These are phyloP conservation scores for Anthoceros angustus DNA, from an alignment of 225 moss, liverwort and hornwort species.

Conservation along the genomic window DNA sequence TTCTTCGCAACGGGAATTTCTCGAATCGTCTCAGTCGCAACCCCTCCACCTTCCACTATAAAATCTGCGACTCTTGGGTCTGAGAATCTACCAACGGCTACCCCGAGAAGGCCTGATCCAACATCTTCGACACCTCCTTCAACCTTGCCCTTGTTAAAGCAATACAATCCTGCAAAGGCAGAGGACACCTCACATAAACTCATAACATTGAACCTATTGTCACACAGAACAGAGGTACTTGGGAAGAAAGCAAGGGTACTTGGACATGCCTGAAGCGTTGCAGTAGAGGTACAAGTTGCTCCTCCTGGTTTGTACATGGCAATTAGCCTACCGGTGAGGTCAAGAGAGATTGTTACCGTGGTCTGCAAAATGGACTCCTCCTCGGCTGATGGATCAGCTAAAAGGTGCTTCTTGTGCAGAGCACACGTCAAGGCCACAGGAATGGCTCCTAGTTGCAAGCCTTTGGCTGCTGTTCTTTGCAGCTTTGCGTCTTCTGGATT, in stretches of 20 bases:
- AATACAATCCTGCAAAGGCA: constrained; percentile 53
- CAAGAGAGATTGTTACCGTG: constrained; percentile 46
- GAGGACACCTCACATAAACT: background rate
- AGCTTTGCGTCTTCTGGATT: constrained; percentile 9
- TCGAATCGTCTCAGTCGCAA: background rate
- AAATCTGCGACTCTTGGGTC: background rate
- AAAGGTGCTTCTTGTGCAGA: constrained; percentile 48
- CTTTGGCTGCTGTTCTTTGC: constrained; percentile 27
- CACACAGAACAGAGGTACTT: background rate
- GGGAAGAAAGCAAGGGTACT: background rate
- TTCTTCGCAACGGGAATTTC: background rate
- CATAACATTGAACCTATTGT: background rate
- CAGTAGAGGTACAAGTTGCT: constrained; percentile 41
- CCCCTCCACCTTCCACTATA: background rate
- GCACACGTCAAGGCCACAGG: constrained; percentile 73
- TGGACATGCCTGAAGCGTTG: constrained; percentile 47
- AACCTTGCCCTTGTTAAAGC: constrained; percentile 48
- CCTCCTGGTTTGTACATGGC: constrained; percentile 92
- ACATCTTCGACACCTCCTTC: constrained; percentile 47
- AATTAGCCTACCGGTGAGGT: constrained; percentile 43
- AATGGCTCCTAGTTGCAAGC: constrained; percentile 50
- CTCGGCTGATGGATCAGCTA: constrained; percentile 83
- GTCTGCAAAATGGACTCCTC: constrained; percentile 70
- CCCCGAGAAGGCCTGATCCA: constrained; percentile 45
- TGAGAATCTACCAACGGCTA: too few relatives aligned